A percentile compares a stretch with the other conserved stretches of the same genome.
These are phyloP conservation scores for Fomitopsis pinicola DNA, from an alignment of 1,284 basidiomycete species.

Conservation along the genomic window DNA sequence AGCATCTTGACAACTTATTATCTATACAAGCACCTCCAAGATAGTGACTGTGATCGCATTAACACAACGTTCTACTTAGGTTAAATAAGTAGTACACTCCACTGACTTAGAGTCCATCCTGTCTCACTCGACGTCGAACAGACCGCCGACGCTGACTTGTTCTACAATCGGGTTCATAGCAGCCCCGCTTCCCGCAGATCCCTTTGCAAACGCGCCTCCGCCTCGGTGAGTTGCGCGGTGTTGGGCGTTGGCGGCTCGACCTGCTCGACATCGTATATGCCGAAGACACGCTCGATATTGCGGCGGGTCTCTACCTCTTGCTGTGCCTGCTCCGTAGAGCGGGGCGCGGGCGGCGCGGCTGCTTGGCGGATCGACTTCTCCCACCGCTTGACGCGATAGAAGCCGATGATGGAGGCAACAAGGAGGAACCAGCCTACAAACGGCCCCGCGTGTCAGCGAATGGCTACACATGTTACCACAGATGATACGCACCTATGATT, in stretches of 20 bases:
- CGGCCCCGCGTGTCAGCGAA: too few species aligned
- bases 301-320: slow-evolving; percentile 43
- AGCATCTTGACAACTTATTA: too few species aligned
- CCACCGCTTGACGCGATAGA: slow-evolving; percentile 83
- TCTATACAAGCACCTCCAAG: background rate
- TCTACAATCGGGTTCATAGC: slow-evolving; percentile 20
- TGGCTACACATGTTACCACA: too few species aligned
- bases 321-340: slow-evolving; percentile 40
- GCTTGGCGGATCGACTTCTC: slow-evolving; percentile 57
- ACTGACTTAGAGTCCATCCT: background rate
- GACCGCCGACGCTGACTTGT: background rate
- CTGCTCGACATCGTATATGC: slow-evolving; percentile 27
- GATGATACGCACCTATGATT: slow-evolving; percentile 60
- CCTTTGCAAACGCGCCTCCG: slow-evolving; percentile 44
- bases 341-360: slow-evolving; percentile 27
- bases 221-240: slow-evolving; percentile 15
- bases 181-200: slow-evolving; percentile 54
- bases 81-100: background rate
- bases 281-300: slow-evolving; percentile 45
- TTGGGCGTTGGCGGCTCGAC: slow-evolving; percentile 5
- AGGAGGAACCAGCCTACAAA: slow-evolving; percentile 86
- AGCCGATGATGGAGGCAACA: slow-evolving; percentile 74
- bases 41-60: background rate
- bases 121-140: background rate
- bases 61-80: background rate